Evolutionary conservation across 495 filamentous ascomycete genomes (phyloP), one percentile per base, ranked within the genome.

Genomic region (Penicillium longicatenatum): DNA sequence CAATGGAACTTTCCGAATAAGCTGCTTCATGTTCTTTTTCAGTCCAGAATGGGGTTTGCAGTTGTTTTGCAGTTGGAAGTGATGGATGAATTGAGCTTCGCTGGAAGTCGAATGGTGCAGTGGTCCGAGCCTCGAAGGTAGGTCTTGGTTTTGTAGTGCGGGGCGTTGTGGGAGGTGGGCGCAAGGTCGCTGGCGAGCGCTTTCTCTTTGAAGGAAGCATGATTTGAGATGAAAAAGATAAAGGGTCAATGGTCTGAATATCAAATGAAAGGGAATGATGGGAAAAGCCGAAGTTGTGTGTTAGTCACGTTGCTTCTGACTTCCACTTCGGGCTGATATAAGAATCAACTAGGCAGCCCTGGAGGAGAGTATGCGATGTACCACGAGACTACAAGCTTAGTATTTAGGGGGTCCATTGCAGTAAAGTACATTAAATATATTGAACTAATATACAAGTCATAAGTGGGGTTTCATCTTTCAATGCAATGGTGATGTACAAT

Each of bases 161-260:
- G 11, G 59, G 50, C 17, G 57, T 60, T 11, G 53, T 50, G 35
- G 51, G 60, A 26, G 56, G 47, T 16, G 47, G 48, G 9, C 33
- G 51, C 35, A 57, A 58, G n/a, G 46, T 39, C 16, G 29, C 41
- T 12, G 59, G 50, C 29, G 65, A 52, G 20, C 63, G 64, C 57
- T 65, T 63, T 55, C 62, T 68, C 42, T 68, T 74, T 26, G 29
- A 30, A n/a, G 47, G 51, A 0, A 53, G 61, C 39, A 52, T 47
- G 65, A 72, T 72, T 31, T 6, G 16, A 16, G 16, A 4, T 17
- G 16, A 16, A 39, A n/a, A 7, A 16, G 17, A 39, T 39, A 4
- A 1, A 4, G 5, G 14, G 16, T 39, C 0, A 6, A 16, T 39
- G 14, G 14, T 4, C 17, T 39, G 37, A 17, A n/a, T 2, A n/a